phyloP scores from a whole-genome alignment of 345 rosid species.

The Barbarea vulgaris region DNA sequence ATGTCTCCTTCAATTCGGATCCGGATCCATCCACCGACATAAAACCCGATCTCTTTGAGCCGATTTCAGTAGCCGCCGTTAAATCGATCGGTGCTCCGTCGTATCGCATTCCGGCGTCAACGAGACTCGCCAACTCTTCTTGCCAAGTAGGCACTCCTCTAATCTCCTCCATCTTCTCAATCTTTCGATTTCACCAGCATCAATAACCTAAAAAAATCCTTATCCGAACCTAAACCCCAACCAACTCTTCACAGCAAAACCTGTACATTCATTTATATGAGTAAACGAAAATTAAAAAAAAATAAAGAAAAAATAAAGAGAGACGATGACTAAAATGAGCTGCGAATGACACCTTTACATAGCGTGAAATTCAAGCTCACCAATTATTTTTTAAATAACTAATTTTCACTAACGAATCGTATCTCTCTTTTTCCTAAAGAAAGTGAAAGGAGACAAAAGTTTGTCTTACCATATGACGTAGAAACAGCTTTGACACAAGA shows the following conservation, averaged over 20 bases:
- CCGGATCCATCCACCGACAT: conserved; percentile 29
- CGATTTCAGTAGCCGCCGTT: conserved; percentile 36
- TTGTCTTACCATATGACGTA: conserved; percentile 37
- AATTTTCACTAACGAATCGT: conserved; percentile 46
- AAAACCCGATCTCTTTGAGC: conserved; percentile 31
- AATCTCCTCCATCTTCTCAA: conserved; percentile 61
- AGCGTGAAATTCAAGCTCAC: conserved; percentile 59
- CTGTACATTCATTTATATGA: conserved; percentile 15
- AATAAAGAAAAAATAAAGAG: conserved; percentile 1
- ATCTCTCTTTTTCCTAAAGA: conserved; percentile 33
- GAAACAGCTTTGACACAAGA: conserved; percentile 41
- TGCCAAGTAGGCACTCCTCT: conserved; percentile 63
- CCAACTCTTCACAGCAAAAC: not conserved
- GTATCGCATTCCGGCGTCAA: conserved; percentile 53
- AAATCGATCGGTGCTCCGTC: conserved; percentile 46
- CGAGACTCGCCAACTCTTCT: conserved; percentile 68
- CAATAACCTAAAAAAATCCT: conserved; percentile 1
- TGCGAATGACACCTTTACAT: conserved; percentile 48
- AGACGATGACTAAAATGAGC: conserved; percentile 19
- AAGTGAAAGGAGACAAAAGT: conserved; percentile 31
- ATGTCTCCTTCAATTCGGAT: conserved; percentile 49
- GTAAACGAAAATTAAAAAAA: conserved; percentile 1
- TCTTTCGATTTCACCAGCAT: conserved; percentile 17
- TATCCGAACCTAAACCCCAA: conserved; percentile 14
- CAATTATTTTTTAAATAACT: not conserved